Percentiles rank a stretch among this genome's conserved stretches.
Conservation (phyloP, 768 basidiomycete genomes). For the Cyclocybe cylindracea region DNA sequence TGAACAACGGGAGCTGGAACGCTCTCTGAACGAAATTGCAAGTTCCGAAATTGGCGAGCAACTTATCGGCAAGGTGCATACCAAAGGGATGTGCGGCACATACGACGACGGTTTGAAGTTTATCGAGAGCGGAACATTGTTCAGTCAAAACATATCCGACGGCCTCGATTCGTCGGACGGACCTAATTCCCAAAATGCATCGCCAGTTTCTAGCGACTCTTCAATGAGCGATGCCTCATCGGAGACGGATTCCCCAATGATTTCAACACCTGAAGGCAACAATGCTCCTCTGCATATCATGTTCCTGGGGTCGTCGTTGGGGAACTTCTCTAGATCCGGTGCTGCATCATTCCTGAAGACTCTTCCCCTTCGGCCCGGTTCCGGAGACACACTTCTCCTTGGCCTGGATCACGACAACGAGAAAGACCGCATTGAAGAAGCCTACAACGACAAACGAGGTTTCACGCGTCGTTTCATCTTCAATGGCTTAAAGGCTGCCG, state of each 20-base stretch:
- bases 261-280: constrained; percentile 48
- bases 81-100: constrained; percentile 87
- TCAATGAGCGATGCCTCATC: constrained; percentile 19
- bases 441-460: constrained; percentile 84
- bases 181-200: constrained; percentile 17
- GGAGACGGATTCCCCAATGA: constrained; percentile 29
- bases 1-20: constrained; percentile 81
- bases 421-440: constrained; percentile 69
- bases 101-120: constrained; percentile 89
- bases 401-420: constrained; percentile 89
- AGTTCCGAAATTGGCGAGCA: constrained; percentile 60
- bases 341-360: constrained; percentile 74
- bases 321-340: constrained; percentile 79
- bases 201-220: constrained; percentile 39
- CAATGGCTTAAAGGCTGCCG: constrained; percentile 78
- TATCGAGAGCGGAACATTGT: constrained; percentile 64
- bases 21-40: constrained; percentile 71
- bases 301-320: constrained; percentile 90
- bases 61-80: constrained; percentile 71
- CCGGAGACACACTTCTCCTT: constrained; percentile 81
- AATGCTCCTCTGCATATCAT: constrained; percentile 73
- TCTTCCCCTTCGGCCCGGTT: constrained; percentile 73
- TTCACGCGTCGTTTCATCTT: constrained; percentile 78
- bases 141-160: constrained; percentile 17
- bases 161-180: constrained; percentile 18